Base-by-base conservation (phyloP, 1,139 yeast genomes). In the Pichia kudriavzevii region DNA sequence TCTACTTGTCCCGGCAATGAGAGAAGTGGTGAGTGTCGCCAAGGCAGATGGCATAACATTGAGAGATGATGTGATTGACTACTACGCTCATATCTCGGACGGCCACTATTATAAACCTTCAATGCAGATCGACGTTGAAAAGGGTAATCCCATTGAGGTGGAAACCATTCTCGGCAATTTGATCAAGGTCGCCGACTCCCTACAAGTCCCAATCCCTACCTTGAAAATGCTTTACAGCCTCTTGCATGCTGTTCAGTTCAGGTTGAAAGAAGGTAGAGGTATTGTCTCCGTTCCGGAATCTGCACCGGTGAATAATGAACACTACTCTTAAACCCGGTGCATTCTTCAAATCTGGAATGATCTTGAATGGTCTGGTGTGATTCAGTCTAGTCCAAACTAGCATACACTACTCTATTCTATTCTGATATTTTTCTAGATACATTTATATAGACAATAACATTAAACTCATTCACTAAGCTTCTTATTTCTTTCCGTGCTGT, bases 81-180 rank as follows among this genome's bases (percentile, higher is more conserved):
- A 45, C 25, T 62, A 63, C 35, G 44, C 66, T 31, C 76, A 72
- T 45, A 62, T 67, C 28, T 73, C 73, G 35, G 78, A 72, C 47
- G 77, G 76, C 0, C 58, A 61, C 30, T 72, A 66, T 52, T 73
- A 68, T 49, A 50, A 61, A 14, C 80, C 81, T 1, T 72, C 78
- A 3, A 75, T 75, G 80, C 59, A 64, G 39, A 68, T 73, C 11
- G 80, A 74, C 50, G 60, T 60, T 19, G 57, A 66, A 33, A 70
- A 72, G 47, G 64, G 66, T 4, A 74, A 72, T 44, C 65, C 69
- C 30, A 60, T 73, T 49, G 81, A 75, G 46, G 49, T 72, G 32
- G 79, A 75, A 46, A 66, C 67, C 13, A 72, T 74, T 31, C 56
- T 73, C 38, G 79, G 80, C 3, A 72, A 71, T 47, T 66, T 75